A percentile compares a stretch with the other conserved stretches of the same genome.
These are phyloP conservation scores for Pulicaria dysenterica DNA, from an alignment of 129 eudicot genomes.

Conservation along the genomic window DNA sequence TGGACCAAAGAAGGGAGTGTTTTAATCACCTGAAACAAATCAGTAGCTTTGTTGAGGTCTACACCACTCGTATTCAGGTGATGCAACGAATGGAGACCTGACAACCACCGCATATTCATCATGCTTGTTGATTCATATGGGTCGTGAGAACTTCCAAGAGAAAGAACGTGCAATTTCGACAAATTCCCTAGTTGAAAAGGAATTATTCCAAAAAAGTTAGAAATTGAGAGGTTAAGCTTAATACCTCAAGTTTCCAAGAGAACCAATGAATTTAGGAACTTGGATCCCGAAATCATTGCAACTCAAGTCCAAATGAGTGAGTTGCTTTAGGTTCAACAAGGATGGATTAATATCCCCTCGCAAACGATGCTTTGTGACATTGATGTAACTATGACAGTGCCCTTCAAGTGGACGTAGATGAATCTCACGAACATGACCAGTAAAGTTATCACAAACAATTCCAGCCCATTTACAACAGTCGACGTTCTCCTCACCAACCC, in stretches of 20 bases:
- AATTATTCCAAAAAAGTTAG: conserved; percentile 6
- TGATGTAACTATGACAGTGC: neutral
- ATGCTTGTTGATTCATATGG: neutral
- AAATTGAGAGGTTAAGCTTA: neutral
- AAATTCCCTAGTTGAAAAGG: conserved; percentile 9
- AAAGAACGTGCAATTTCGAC: neutral
- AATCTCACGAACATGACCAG: neutral
- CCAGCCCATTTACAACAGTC: conserved; percentile 1
- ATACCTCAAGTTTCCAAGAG: neutral
- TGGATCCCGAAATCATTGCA: neutral
- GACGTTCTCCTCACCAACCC: neutral
- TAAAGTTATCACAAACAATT: neutral
- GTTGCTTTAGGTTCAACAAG: neutral
- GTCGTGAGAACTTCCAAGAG: neutral
- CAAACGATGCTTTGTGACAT: neutral
- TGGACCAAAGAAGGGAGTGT: neutral
- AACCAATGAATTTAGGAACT: neutral
- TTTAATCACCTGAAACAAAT: neutral
- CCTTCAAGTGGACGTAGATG: conserved; percentile 1
- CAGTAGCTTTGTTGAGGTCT: neutral
- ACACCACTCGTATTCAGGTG: neutral
- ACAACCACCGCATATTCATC: neutral
- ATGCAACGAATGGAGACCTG: neutral
- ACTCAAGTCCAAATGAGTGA: neutral
- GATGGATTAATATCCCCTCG: neutral